phyloP scores from a whole-genome alignment of 305 asterid genomes.

The Vinca major region DNA sequence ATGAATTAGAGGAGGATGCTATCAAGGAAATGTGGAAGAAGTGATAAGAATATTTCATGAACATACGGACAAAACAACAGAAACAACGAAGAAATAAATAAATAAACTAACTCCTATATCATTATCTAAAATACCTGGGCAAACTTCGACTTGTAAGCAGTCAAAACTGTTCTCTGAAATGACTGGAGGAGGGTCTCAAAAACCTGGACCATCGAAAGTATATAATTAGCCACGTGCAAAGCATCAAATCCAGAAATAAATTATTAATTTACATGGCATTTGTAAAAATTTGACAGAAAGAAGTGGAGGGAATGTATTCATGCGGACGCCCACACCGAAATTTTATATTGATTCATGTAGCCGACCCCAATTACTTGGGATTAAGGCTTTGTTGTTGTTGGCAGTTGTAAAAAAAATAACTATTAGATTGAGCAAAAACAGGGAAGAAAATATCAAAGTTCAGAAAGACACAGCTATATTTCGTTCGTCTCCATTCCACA shows the following conservation, averaged over 20 bases:
- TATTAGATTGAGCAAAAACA: not conserved
- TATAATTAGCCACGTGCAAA: slow-evolving; percentile 13
- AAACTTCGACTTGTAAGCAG: slow-evolving; percentile 80
- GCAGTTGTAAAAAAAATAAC: too few relatives aligned
- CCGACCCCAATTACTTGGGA: too few relatives aligned
- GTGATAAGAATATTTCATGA: not conserved
- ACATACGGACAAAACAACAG: not conserved
- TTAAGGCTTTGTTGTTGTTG: too few relatives aligned
- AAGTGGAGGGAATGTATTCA: too few relatives aligned
- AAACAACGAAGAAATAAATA: not conserved
- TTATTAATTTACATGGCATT: too few relatives aligned
- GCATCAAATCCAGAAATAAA: slow-evolving; percentile 7
- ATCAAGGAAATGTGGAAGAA: not conserved
- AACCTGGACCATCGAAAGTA: slow-evolving; percentile 41
- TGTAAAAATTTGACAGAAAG: too few relatives aligned
- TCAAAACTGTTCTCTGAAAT: slow-evolving; percentile 71
- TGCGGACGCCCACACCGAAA: too few relatives aligned
- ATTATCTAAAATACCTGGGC: slow-evolving; percentile 53
- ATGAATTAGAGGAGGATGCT: not conserved
- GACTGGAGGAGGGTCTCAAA: slow-evolving; percentile 74
- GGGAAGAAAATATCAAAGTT: too few relatives aligned
- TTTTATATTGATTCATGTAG: too few relatives aligned
- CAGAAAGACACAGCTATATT: too few relatives aligned
- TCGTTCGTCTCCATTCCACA: too few relatives aligned
- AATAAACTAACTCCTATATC: not conserved